Conservation (phyloP, 768 basidiomycete species). For the Tylopilus subfusipes region DNA sequence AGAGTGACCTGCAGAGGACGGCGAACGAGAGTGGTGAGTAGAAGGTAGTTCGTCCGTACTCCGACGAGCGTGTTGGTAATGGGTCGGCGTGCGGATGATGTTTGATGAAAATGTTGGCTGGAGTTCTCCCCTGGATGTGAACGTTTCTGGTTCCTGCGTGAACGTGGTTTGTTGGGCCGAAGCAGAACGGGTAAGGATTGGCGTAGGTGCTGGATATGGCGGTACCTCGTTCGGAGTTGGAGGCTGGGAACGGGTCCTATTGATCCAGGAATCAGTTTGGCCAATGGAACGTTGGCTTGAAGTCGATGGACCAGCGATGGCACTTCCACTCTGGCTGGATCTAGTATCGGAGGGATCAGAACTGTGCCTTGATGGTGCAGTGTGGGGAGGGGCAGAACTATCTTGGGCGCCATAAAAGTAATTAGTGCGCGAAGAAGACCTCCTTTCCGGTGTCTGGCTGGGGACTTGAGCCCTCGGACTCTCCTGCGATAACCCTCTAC, state of each 20-base stretch:
- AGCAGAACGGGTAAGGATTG: slow-evolving; percentile 9
- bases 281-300: slow-evolving; percentile 13
- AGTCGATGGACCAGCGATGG: slow-evolving; percentile 14
- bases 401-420: slow-evolving; percentile 24
- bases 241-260: slow-evolving; percentile 24
- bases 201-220: slow-evolving; percentile 30
- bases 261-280: slow-evolving; percentile 15
- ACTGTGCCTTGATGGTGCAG: slow-evolving; percentile 22
- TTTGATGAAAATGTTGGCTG: slow-evolving; percentile 66
- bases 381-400: slow-evolving; percentile 2
- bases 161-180: slow-evolving; percentile 13
- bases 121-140: slow-evolving; percentile 49
- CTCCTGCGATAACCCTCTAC: slow-evolving; percentile 15
- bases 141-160: slow-evolving; percentile 40
- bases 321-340: slow-evolving; percentile 4
- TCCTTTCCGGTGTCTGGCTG: slow-evolving; percentile 24
- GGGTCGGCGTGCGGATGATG: slow-evolving; percentile 65
- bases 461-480: slow-evolving; percentile 11
- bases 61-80: slow-evolving; percentile 41
- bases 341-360: slow-evolving; percentile 23
- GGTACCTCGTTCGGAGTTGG: slow-evolving; percentile 17
- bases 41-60: slow-evolving; percentile 24
- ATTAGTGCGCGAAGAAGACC: slow-evolving; percentile 9
- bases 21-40: slow-evolving; percentile 22
- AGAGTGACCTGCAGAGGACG: slow-evolving; percentile 16